Conservation (phyloP, 768 basidiomycete species). For the Lyophyllum semitale region DNA sequence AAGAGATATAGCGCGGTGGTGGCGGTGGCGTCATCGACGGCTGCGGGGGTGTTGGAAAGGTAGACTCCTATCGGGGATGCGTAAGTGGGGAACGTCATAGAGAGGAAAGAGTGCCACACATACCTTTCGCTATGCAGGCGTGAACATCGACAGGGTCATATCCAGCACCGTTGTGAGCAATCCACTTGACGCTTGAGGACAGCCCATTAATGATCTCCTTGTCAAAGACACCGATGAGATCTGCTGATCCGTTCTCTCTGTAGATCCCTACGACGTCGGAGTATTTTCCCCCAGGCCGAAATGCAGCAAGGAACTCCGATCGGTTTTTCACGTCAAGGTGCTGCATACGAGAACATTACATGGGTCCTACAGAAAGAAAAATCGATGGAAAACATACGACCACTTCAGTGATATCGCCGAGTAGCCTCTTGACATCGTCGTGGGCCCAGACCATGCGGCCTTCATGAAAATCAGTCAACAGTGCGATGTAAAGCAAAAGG, state of each 20-base stretch:
- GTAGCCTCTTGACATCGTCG: slow-evolving; percentile 65
- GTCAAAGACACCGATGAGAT: slow-evolving; percentile 76
- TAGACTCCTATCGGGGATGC: slow-evolving; percentile 54
- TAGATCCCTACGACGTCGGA: slow-evolving; percentile 74
- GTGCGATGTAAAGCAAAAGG: neutral
- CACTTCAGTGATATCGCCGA: slow-evolving; percentile 71
- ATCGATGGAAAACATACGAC: slow-evolving; percentile 54
- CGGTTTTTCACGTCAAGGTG: slow-evolving; percentile 60
- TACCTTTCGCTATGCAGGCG: slow-evolving; percentile 73
- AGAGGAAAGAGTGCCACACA: slow-evolving; percentile 4
- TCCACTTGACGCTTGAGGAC: slow-evolving; percentile 74
- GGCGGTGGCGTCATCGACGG: slow-evolving; percentile 90
- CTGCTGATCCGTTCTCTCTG: slow-evolving; percentile 68
- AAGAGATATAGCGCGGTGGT: slow-evolving; percentile 86
- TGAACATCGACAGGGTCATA: slow-evolving; percentile 86
- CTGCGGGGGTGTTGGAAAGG: slow-evolving; percentile 87
- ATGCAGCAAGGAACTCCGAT: slow-evolving; percentile 66
- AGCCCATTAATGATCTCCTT: slow-evolving; percentile 72
- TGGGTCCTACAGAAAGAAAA: neutral
- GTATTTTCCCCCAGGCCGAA: slow-evolving; percentile 73
- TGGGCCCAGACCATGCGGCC: slow-evolving; percentile 82
- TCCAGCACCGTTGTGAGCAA: slow-evolving; percentile 91
- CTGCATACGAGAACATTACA: slow-evolving; percentile 20
- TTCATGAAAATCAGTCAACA: slow-evolving; percentile 23
- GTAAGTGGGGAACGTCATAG: neutral